phyloP scores from a whole-genome alignment of 1,139 yeast genomes.

The Saccharomyces hybrid region DNA sequence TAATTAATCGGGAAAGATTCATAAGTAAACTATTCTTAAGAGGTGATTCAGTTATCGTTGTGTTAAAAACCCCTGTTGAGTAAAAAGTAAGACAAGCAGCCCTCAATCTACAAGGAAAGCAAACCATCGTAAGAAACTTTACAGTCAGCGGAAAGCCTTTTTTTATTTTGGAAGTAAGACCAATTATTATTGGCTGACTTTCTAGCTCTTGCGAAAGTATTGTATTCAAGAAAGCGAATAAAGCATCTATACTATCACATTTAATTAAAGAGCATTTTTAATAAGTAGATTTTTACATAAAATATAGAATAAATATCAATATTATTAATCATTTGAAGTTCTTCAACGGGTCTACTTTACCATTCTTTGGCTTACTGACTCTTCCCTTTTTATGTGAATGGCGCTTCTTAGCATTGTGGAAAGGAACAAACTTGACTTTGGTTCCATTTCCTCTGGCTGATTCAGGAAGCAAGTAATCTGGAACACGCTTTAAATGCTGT shows the following conservation, averaged over 20 bases:
- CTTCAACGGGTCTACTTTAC: slow-evolving; percentile 67
- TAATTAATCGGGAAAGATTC: slow-evolving; percentile 73
- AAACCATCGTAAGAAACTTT: not conserved
- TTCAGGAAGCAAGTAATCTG: slow-evolving; percentile 83
- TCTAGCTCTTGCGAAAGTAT: not conserved
- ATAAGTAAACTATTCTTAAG: slow-evolving; percentile 84
- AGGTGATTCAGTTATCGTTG: slow-evolving; percentile 90
- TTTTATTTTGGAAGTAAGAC: not conserved
- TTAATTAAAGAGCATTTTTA: not conserved
- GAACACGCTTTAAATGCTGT: slow-evolving; percentile 82
- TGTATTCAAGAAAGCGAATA: not conserved
- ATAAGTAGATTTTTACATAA: not conserved
- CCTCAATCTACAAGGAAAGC: not conserved
- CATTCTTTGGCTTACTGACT: slow-evolving; percentile 34
- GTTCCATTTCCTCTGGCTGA: slow-evolving; percentile 55
- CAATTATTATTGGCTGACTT: not conserved
- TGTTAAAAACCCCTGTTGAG: slow-evolving; percentile 46
- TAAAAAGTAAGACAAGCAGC: slow-evolving; percentile 5
- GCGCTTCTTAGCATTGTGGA: slow-evolving; percentile 48
- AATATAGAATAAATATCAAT: not conserved
- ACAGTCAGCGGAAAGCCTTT: not conserved
- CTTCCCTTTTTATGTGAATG: slow-evolving; percentile 37
- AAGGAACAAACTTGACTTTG: slow-evolving; percentile 70
- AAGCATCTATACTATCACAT: not conserved
- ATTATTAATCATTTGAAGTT: slow-evolving; percentile 36